A percentile compares a stretch with the other conserved stretches of the same genome.
These are phyloP conservation scores for Trichosporon faecale DNA, from an alignment of 1,284 basidiomycete genomes.

Conservation along the genomic window DNA sequence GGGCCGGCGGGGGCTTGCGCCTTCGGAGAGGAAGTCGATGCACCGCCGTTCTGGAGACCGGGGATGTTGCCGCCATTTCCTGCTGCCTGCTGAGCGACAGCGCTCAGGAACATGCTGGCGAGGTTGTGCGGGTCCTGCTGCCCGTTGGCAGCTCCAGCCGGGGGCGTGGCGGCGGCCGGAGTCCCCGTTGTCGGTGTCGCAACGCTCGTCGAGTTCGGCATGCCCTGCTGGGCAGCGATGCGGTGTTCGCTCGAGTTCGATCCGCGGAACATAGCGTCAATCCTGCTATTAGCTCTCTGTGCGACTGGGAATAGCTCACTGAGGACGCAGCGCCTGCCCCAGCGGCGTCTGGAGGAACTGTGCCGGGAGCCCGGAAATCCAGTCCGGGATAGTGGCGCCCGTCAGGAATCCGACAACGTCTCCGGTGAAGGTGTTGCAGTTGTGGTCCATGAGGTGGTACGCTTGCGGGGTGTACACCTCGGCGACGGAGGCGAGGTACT, in stretches of 20 bases:
- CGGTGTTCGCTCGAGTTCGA: constrained; percentile 62
- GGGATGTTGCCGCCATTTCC: background rate
- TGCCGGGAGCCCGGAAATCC: constrained; percentile 55
- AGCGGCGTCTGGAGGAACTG: constrained; percentile 86
- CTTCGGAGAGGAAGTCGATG: constrained; percentile 28
- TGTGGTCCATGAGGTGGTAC: constrained; percentile 76
- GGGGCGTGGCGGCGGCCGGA: constrained; percentile 18
- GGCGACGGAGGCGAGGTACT: constrained; percentile 71
- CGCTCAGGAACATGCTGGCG: constrained; percentile 62
- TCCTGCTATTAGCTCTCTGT: constrained; percentile 41
- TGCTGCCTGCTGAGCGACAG: constrained; percentile 61
- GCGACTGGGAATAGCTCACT: background rate
- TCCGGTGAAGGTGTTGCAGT: constrained; percentile 84
- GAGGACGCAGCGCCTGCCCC: constrained; percentile 63
- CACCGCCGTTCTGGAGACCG: constrained; percentile 12
- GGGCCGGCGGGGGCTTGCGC: constrained; percentile 36
- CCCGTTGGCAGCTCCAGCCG: constrained; percentile 49
- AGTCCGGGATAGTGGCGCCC: constrained; percentile 69
- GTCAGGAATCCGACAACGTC: constrained; percentile 81
- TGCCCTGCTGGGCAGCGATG: constrained; percentile 65
- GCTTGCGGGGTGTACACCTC: constrained; percentile 81
- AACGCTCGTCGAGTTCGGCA: constrained; percentile 54
- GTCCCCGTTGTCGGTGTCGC: constrained; percentile 2
- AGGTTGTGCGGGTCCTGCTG: constrained; percentile 39
- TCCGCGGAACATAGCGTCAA: constrained; percentile 76